These are phyloP conservation scores for Sclerotinia spermophila DNA, from an alignment of 2,329 filamentous ascomycete species.

Conservation along the genomic window DNA sequence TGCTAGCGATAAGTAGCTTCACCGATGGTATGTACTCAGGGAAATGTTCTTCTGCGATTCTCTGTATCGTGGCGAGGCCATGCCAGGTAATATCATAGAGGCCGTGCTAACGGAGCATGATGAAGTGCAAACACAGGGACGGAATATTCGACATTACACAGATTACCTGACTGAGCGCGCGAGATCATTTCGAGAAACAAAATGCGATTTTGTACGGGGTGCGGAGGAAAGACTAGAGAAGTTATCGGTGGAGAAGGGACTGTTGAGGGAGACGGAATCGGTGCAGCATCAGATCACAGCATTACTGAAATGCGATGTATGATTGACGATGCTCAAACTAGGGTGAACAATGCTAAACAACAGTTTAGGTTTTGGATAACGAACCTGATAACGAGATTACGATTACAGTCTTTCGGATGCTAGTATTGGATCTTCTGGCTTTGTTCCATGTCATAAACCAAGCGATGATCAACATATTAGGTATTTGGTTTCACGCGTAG, in stretches of 20 bases:
- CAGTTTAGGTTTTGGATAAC: constrained; percentile 68
- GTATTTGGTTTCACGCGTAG: constrained; percentile 47
- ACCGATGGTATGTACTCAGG: constrained; percentile 69
- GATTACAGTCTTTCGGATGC: constrained; percentile 83
- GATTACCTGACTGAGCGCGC: constrained; percentile 82
- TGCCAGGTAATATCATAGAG: constrained; percentile 25
- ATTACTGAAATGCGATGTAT: constrained; percentile 83
- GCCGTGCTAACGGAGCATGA: constrained; percentile 40
- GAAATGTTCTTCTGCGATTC: not conserved
- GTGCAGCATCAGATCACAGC: constrained; percentile 86
- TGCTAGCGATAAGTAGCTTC: constrained; percentile 84
- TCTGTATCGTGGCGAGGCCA: constrained; percentile 23
- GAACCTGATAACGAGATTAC: constrained; percentile 97
- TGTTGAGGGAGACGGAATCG: constrained; percentile 85
- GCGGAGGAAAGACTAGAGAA: constrained; percentile 81
- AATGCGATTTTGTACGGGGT: constrained; percentile 82
- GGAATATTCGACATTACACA: constrained; percentile 89
- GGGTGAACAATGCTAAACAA: constrained; percentile 22
- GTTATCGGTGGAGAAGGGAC: constrained; percentile 83
- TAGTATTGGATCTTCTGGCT: constrained; percentile 84
- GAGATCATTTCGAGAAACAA: constrained; percentile 76
- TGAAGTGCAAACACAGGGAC: constrained; percentile 85
- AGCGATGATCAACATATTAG: constrained; percentile 92
- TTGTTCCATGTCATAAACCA: constrained; percentile 96
- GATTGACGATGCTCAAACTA: constrained; percentile 38